These are phyloP conservation scores for Yamagishiella unicocca DNA, from an alignment of 139 green algal species.

Conservation along the genomic window DNA sequence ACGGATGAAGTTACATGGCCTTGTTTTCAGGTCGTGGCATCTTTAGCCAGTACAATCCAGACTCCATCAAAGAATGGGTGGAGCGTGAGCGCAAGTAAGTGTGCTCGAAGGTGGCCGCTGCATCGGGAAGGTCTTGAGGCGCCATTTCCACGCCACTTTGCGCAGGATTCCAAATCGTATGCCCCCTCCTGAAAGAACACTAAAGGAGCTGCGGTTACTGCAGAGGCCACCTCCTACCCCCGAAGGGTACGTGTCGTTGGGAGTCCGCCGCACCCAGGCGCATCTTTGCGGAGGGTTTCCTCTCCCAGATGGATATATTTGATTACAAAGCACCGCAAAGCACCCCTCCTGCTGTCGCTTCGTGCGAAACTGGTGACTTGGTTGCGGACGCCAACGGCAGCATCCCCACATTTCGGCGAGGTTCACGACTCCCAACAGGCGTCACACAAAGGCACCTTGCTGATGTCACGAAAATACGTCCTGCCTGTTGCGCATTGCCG, in stretches of 20 bases:
- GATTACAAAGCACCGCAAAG: too few species aligned
- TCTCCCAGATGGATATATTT: too few species aligned
- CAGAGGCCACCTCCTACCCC: slow-evolving; percentile 10
- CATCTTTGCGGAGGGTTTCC: too few species aligned
- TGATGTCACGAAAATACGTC: too few species aligned
- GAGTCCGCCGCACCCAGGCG: too few species aligned
- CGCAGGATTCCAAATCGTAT: background rate
- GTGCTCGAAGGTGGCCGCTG: slow-evolving; percentile 2
- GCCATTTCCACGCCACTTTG: background rate
- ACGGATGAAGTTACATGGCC: background rate
- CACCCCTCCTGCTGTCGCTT: too few species aligned
- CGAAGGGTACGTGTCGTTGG: slow-evolving; percentile 8
- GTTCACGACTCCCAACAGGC: too few species aligned
- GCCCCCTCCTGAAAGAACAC: background rate
- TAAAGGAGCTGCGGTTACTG: slow-evolving; percentile 29
- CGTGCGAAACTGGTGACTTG: too few species aligned
- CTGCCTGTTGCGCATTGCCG: too few species aligned
- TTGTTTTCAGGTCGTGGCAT: slow-evolving; percentile 41
- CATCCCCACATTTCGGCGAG: too few species aligned
- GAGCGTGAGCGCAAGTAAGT: slow-evolving; percentile 28
- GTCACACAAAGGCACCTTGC: too few species aligned
- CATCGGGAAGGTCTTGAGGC: background rate
- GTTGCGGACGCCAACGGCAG: too few species aligned
- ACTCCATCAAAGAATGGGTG: slow-evolving; percentile 41
- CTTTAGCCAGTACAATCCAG: slow-evolving; percentile 50